Base-by-base conservation (phyloP, 2,329 filamentous ascomycete species). In the Phyllosticta citribraziliensis region DNA sequence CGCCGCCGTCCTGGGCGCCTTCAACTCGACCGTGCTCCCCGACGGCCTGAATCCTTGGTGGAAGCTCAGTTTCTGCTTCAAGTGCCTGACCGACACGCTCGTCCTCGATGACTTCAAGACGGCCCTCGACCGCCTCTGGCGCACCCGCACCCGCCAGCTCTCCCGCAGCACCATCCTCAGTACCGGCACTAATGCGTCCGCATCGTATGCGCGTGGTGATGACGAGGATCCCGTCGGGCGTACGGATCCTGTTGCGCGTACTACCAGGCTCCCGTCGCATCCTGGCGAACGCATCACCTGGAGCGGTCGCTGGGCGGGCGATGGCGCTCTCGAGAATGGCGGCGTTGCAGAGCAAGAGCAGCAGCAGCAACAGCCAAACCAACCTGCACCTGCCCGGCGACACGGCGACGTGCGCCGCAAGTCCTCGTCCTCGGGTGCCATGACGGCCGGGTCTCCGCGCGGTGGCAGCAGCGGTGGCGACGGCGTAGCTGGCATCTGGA, bases 41-140 rank as follows among this genome's bases (percentile, higher is more conserved):
- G 80, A 80, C 8, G 83, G 83, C n/a, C 81, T 87, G 66, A 84
- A 87, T 66, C 84, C 84, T 0, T 87, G 85, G 69, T 87, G 84
- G 84, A 85, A 83, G 77, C 68, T 85, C 11, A 79, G 81, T 0
- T 83, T 85, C 54, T 80, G 86, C 22, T 86, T 86, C 77, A 87
- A 87, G 71, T 87, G 85, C 63, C 77, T 87, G 55, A 86, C 84
- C 20, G 85, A 88, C 67, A 84, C 81, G 0, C 83, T 88, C 57
- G 80, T 88, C 57, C 79, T 88, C 11, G 85, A 88, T 67, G 85
- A 88, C 66, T 88, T 88, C 78, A 87, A 87, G 67, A 85, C 84
- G 2, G 78, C 78, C 0, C 69, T 80, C 24, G 78, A 80, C 62
- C 72, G 76, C 5, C 66, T 80, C 8, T 53, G 55, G 24, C 55